These are phyloP conservation scores for Sparassis latifolia DNA, from an alignment of 1,284 basidiomycete species.

Conservation along the genomic window DNA sequence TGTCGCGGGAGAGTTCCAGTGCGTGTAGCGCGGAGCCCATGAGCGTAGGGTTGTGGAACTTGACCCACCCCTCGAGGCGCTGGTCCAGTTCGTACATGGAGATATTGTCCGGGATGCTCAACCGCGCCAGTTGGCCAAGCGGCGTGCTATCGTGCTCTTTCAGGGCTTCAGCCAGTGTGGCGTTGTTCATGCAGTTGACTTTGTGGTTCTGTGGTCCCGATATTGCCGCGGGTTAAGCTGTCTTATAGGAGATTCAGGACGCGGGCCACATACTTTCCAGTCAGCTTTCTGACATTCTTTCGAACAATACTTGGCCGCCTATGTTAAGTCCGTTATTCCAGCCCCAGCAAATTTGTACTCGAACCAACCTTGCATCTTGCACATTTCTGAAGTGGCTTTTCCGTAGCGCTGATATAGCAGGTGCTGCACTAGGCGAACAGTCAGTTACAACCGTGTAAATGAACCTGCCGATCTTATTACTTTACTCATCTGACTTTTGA, in stretches of 20 bases:
- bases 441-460: too few relatives aligned
- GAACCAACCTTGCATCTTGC: constrained; percentile 16
- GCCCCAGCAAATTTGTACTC: not conserved
- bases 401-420: constrained; percentile 15
- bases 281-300: constrained; percentile 24
- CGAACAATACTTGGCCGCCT: constrained; percentile 24
- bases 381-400: constrained; percentile 18
- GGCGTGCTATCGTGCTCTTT: constrained; percentile 14
- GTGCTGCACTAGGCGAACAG: constrained; percentile 12
- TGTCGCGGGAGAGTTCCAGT: constrained; percentile 14
- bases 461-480: too few relatives aligned
- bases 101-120: constrained; percentile 19
- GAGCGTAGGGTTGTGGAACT: constrained; percentile 20
- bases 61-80: constrained; percentile 24
- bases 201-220: constrained; percentile 17
- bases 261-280: constrained; percentile 16
- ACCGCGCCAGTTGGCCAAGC: constrained; percentile 11
- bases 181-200: constrained; percentile 16
- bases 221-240: not conserved
- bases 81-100: constrained; percentile 22
- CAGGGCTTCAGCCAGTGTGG: constrained; percentile 13
- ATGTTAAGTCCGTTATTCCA: not conserved
- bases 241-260: not conserved
- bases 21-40: constrained; percentile 21
- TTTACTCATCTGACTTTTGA: too few relatives aligned